These are phyloP conservation scores for Sporothrix phasma DNA, from an alignment of 2,329 filamentous ascomycete genomes.

Conservation along the genomic window DNA sequence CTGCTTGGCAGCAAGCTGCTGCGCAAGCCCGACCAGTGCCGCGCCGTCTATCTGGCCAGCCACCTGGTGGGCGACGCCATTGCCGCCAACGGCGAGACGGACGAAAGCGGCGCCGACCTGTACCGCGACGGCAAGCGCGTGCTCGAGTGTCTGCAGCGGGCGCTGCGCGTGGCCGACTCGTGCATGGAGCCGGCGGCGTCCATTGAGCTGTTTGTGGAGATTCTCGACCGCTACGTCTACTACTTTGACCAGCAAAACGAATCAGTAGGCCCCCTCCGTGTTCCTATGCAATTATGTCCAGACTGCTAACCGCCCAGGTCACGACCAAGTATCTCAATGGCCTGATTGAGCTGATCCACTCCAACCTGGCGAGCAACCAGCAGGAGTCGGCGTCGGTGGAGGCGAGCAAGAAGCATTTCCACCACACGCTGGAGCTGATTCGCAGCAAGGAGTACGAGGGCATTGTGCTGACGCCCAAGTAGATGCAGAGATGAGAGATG, in stretches of 20 bases:
- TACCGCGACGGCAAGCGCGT: constrained; percentile 97
- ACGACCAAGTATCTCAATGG: constrained; percentile 98
- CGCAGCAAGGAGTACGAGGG: constrained; percentile 86
- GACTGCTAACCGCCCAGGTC: constrained; percentile 41
- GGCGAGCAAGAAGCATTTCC: constrained; percentile 84
- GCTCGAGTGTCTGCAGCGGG: constrained; percentile 88
- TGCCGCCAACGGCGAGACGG: constrained; percentile 64
- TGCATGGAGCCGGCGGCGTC: constrained; percentile 98
- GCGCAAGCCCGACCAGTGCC: constrained; percentile 96
- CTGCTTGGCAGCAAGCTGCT: constrained; percentile 94
- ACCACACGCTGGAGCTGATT: constrained; percentile 91
- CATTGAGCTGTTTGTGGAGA: constrained; percentile 96
- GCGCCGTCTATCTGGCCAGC: constrained; percentile 90
- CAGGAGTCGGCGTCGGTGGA: constrained; percentile 75
- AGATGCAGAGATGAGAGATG: constrained; percentile 2
- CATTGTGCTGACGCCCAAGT: constrained; percentile 60
- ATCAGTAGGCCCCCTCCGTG: constrained; percentile 45
- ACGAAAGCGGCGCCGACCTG: constrained; percentile 61
- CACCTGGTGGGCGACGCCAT: constrained; percentile 98
- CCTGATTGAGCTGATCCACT: constrained; percentile 95
- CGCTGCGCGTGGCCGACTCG: constrained; percentile 89
- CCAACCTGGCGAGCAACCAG: constrained; percentile 79
- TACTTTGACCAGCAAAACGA: constrained; percentile 99
- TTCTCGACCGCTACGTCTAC: constrained; percentile 95
- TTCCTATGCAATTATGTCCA: not conserved